Base-by-base conservation (phyloP, 257 asterid genomes). In the Hygrophila difformis region DNA sequence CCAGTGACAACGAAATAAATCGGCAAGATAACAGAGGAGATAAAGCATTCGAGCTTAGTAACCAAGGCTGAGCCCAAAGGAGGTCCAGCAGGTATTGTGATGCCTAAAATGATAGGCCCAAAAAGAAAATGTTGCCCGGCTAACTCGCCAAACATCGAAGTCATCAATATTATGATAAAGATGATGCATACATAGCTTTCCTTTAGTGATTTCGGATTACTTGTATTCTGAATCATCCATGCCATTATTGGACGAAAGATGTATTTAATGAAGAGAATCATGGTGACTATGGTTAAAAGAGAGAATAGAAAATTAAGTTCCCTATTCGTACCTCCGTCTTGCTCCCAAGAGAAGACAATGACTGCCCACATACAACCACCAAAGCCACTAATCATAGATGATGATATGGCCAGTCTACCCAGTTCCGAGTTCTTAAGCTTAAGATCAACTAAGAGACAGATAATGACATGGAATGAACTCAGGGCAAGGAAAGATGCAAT, bases 41-140 rank as follows among this genome's bases (percentile, higher is more conserved):
- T 43, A 16, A 72, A 55, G 37, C 36, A 5, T 12, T 72, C 79
- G 6, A 72, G 72, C 57, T 52, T 72, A 5, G 20, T 29, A 9
- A 72, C 46, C 34, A 72, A 28, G 4, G 79, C 72, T 8, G 79
- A 47, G 8, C 79, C 79, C 11, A 67, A 46, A 28, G 79, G 79
- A 8, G 79, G 79, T 8, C 79, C 79, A 35, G 63, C 75, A 0
- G 79, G 79, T 20, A 72, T 13, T 3, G 55, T 51, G 44, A 60
- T 16, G 48, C 79, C 79, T 8, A 72, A 26, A 51, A 67, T 21
- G 40, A 72, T 39, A 1, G 75, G 72, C 17, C 75, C 79, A n/a
- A 67, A 63, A 9, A 63, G 17, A 49, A 51, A 60, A 60, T 67
- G 67, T 16, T 49, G 63, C 29, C 79, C 79, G 17, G 67, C 16